A percentile compares a stretch with the other conserved stretches of the same genome.
These are phyloP conservation scores for Coemansia aciculifera DNA, from an alignment of 192 early-diverging fungal species.

Conservation along the genomic window DNA sequence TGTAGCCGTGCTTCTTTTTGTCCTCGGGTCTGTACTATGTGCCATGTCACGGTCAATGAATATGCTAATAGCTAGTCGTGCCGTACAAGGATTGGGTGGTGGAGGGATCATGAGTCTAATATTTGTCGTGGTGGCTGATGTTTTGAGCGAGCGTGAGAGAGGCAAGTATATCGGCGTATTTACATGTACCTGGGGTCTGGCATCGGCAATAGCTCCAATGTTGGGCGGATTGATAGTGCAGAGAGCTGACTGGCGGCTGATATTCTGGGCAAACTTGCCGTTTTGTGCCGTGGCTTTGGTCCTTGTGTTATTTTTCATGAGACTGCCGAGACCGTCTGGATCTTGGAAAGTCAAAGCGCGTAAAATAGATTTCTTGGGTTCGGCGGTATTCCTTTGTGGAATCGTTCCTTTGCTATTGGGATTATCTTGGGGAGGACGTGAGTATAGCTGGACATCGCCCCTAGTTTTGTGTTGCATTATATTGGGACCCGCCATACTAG, in stretches of 20 bases:
- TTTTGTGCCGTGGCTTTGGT: constrained; percentile 67
- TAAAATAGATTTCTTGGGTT: constrained; percentile 62
- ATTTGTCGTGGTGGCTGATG: constrained; percentile 83
- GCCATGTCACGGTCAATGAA: constrained; percentile 67
- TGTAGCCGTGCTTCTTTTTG: constrained; percentile 74
- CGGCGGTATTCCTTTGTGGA: constrained; percentile 48
- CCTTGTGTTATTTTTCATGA: constrained; percentile 60
- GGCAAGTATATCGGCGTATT: constrained; percentile 86
- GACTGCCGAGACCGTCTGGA: constrained; percentile 60
- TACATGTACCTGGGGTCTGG: constrained; percentile 75
- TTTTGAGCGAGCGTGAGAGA: constrained; percentile 80
- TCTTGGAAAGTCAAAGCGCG: constrained; percentile 59
- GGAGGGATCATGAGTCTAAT: constrained; percentile 73
- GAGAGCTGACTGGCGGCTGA: constrained; percentile 62
- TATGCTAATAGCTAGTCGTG: constrained; percentile 73
- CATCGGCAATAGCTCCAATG: constrained; percentile 79
- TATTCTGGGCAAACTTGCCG: constrained; percentile 86
- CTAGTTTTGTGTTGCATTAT: constrained; percentile 59
- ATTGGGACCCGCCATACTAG: constrained; percentile 52
- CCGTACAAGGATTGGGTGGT: constrained; percentile 81
- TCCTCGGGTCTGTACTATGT: constrained; percentile 80
- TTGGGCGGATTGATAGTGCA: constrained; percentile 86
- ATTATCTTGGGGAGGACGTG: constrained; percentile 65
- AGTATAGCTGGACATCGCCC: constrained; percentile 65
- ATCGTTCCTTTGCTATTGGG: constrained; percentile 58